Evolutionary conservation across 1,284 basidiomycete genomes (phyloP).

Genomic region (Trametes hirsuta): DNA sequence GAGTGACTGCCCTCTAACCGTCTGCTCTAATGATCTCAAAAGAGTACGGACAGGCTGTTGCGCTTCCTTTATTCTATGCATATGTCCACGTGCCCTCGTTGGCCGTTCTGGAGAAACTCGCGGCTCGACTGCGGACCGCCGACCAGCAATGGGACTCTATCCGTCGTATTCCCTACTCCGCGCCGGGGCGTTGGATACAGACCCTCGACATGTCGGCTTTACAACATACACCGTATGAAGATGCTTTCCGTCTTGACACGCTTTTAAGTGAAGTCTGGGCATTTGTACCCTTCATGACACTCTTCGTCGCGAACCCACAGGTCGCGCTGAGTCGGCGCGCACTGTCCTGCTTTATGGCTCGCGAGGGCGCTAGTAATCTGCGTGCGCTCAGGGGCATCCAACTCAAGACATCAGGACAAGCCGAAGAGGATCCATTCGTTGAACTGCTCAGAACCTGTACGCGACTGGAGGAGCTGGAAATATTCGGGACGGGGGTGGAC

Average conservation of each 20-base stretch:
- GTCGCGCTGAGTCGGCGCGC: conserved; percentile 64
- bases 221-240: conserved; percentile 43
- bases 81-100: conserved; percentile 53
- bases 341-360: conserved; percentile 54
- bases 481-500: conserved; percentile 63
- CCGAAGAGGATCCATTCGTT: conserved; percentile 37
- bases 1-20: conserved; percentile 28
- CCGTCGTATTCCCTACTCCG: conserved; percentile 79
- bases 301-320: conserved; percentile 61
- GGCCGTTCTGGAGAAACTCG: conserved; percentile 58
- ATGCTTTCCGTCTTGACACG: conserved; percentile 58
- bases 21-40: conserved; percentile 11
- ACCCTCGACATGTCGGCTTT: conserved; percentile 69
- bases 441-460: conserved; percentile 58
- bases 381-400: conserved; percentile 63
- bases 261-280: conserved; percentile 68
- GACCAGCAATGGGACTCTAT: conserved; percentile 87
- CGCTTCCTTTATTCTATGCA: conserved; percentile 69
- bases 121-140: conserved; percentile 54
- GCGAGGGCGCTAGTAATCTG: conserved; percentile 58
- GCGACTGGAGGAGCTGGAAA: conserved; percentile 67
- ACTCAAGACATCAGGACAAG: conserved; percentile 20
- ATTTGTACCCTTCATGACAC: conserved; percentile 67
- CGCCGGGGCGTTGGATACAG: conserved; percentile 84
- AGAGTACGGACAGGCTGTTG: conserved; percentile 56